These are phyloP conservation scores for Echria macrotheca DNA, from an alignment of 495 filamentous ascomycete genomes.

Conservation along the genomic window DNA sequence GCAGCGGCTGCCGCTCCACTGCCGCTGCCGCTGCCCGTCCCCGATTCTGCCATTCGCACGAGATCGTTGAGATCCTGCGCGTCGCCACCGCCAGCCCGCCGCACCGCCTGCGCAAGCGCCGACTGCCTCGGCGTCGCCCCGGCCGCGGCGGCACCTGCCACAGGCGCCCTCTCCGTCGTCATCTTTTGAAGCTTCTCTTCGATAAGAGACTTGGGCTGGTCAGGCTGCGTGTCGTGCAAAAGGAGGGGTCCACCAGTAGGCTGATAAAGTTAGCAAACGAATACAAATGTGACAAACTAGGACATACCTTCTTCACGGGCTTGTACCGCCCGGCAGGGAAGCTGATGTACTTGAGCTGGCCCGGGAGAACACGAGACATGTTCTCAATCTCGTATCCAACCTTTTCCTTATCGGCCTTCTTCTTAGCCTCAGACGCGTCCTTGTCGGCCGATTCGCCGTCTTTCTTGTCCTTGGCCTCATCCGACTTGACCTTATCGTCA, in stretches of 20 bases:
- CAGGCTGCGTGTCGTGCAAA: slow-evolving; percentile 76
- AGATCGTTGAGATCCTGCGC: slow-evolving; percentile 35
- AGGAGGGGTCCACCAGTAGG: slow-evolving; percentile 92
- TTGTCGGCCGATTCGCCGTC: slow-evolving; percentile 52
- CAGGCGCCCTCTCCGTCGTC: slow-evolving; percentile 57
- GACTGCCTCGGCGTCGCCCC: slow-evolving; percentile 10
- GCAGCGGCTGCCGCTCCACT: slow-evolving; percentile 69
- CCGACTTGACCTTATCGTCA: slow-evolving; percentile 52
- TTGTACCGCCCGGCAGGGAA: slow-evolving; percentile 83
- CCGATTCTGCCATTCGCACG: slow-evolving; percentile 12
- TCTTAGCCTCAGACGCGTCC: slow-evolving; percentile 54
- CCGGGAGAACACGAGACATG: slow-evolving; percentile 90
- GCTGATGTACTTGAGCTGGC: slow-evolving; percentile 90
- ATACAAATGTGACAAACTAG: slow-evolving; percentile 9
- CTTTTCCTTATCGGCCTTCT: slow-evolving; percentile 94
- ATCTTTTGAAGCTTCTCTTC: slow-evolving; percentile 84
- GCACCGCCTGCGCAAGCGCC: slow-evolving; percentile 9
- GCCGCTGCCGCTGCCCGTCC: slow-evolving; percentile 24
- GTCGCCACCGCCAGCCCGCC: neutral
- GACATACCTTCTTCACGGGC: slow-evolving; percentile 87
- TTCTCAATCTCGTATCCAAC: slow-evolving; percentile 94
- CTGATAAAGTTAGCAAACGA: slow-evolving; percentile 49
- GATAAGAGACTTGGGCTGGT: slow-evolving; percentile 69
- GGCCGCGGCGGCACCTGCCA: slow-evolving; percentile 27
- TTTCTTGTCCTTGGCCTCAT: slow-evolving; percentile 58